Evolutionary conservation across 78 protist genomes (phyloP).

Genomic region (Polysphondylium violaceum): DNA sequence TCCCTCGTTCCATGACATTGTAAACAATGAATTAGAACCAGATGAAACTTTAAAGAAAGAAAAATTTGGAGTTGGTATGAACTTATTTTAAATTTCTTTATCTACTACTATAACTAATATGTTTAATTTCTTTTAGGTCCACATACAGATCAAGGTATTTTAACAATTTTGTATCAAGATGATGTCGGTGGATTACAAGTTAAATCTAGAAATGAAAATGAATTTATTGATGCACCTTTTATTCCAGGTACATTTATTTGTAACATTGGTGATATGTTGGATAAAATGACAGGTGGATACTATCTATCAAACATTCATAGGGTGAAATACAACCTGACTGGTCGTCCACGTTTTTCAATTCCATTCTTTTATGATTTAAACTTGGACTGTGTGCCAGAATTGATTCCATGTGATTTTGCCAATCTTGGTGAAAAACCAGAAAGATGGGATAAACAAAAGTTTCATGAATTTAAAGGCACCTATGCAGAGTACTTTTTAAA

Average conservation of each 20-base stretch:
- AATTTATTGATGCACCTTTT: conserved; percentile 72
- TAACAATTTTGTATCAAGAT: conserved; percentile 66
- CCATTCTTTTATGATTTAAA: conserved; percentile 83
- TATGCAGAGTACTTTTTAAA: conserved; percentile 12
- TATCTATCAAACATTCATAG: conserved; percentile 74
- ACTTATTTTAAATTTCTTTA: too few species aligned
- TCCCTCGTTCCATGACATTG: background rate
- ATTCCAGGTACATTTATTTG: conserved; percentile 36
- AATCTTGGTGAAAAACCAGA: conserved; percentile 15
- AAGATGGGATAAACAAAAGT: conserved; percentile 37
- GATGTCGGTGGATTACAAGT: conserved; percentile 77
- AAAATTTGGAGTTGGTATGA: conserved; percentile 47
- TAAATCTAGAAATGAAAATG: background rate
- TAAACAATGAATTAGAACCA: background rate
- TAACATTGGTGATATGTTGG: conserved; percentile 87
- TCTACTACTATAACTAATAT: too few species aligned
- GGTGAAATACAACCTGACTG: conserved; percentile 5
- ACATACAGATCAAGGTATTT: conserved; percentile 77
- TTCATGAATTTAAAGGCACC: conserved; percentile 31
- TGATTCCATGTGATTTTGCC: background rate
- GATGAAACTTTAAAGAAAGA: too few species aligned
- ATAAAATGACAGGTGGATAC: conserved; percentile 45
- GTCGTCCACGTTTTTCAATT: conserved; percentile 37
- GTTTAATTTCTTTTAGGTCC: too few species aligned
- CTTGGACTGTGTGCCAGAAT: background rate